A percentile compares a stretch with the other conserved stretches of the same genome.
These are phyloP conservation scores for Calonectria hongkongensis DNA, from an alignment of 2,329 filamentous ascomycete species.

Conservation along the genomic window DNA sequence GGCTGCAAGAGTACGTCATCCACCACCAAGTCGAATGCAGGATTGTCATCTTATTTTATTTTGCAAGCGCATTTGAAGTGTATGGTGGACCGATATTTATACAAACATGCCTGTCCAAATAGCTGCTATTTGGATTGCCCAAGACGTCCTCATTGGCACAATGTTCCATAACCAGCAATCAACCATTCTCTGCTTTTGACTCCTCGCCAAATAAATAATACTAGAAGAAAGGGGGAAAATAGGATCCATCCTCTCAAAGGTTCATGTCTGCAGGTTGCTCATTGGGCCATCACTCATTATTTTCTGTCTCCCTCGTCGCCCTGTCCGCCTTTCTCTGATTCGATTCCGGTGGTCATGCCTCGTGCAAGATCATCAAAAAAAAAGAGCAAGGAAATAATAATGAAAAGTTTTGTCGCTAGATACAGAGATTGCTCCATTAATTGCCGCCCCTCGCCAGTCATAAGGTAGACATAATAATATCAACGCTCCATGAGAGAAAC, in stretches of 20 bases:
- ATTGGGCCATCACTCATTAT: constrained; percentile 3
- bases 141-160: constrained; percentile 14
- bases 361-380: constrained; percentile 48
- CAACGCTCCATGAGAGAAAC: constrained; percentile 52
- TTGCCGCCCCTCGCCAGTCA: constrained; percentile 51
- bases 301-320: constrained; percentile 24
- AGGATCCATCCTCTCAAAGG: not conserved
- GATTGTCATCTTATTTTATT: not conserved
- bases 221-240: not conserved
- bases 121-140: constrained; percentile 18
- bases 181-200: constrained; percentile 29
- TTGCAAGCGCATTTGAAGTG: not conserved
- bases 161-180: constrained; percentile 17
- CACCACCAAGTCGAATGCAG: not conserved
- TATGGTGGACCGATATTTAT: not conserved
- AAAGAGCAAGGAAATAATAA: constrained; percentile 42
- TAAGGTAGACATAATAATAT: constrained; percentile 51
- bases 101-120: constrained; percentile 6
- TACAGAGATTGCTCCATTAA: constrained; percentile 53
- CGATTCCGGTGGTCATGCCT: constrained; percentile 44
- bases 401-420: constrained; percentile 51
- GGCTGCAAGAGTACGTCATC: not conserved
- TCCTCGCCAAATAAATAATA: not conserved
- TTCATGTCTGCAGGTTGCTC: constrained; percentile 6
- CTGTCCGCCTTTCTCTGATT: constrained; percentile 45